Evolutionary conservation across 768 basidiomycete species (phyloP).

Genomic region (Naganishia friedmannii): DNA sequence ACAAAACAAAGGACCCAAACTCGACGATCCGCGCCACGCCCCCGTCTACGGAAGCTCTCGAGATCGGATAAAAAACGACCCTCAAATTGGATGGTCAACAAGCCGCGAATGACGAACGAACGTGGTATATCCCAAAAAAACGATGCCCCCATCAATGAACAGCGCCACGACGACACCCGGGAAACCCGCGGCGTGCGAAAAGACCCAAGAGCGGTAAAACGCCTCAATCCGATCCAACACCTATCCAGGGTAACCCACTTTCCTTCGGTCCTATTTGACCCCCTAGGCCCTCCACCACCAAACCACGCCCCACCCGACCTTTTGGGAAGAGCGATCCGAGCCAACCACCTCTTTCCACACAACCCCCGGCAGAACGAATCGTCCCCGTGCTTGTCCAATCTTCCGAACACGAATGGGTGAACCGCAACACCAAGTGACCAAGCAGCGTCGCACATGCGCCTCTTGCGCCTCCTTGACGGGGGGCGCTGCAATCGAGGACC

Average conservation of each 20-base stretch:
- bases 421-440: conserved; percentile 11
- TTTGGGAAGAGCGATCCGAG: conserved; percentile 11
- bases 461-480: conserved; percentile 1
- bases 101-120: background rate
- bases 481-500: conserved; percentile 10
- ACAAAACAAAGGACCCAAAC: background rate
- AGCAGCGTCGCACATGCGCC: background rate
- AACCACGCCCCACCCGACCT: background rate
- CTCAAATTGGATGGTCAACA: background rate
- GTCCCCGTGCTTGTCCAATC: background rate
- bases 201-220: too few species aligned
- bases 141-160: background rate
- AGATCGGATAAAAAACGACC: background rate
- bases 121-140: background rate
- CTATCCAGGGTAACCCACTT: background rate
- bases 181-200: too few species aligned
- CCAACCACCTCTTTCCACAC: background rate
- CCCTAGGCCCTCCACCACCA: background rate
- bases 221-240: background rate
- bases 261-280: background rate
- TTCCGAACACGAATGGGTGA: background rate
- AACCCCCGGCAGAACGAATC: background rate
- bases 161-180: too few species aligned
- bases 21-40: background rate
- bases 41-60: background rate